Percentiles rank a stretch among this genome's conserved stretches.
Conservation (phyloP, 345 rosid species). For the Mangifera indica region DNA sequence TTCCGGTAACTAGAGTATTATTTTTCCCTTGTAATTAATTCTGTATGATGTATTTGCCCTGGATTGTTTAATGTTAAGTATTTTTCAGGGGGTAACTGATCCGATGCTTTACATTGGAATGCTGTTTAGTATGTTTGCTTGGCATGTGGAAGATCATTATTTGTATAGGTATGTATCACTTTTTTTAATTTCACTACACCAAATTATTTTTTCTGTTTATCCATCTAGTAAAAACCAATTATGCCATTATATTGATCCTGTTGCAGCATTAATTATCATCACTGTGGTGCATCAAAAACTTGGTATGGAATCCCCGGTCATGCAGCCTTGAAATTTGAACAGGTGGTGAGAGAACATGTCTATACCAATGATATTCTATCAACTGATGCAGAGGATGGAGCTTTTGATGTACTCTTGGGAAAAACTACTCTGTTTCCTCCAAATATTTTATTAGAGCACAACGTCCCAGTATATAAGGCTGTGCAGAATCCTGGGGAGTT, state of each 20-base stretch:
- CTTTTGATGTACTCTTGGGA: constrained; percentile 94
- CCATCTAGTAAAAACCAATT: not conserved
- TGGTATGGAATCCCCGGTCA: constrained; percentile 99
- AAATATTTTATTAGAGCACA: constrained; percentile 72
- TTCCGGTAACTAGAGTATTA: constrained; percentile 58
- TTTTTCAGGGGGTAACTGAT: constrained; percentile 95
- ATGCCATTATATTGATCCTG: not conserved
- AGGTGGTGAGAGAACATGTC: constrained; percentile 82
- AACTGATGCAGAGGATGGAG: constrained; percentile 86
- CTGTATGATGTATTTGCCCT: not conserved
- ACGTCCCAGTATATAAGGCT: constrained; percentile 93
- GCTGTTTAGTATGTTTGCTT: constrained; percentile 98
- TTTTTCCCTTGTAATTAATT: not conserved
- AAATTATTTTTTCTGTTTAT: not conserved
- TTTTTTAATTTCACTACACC: not conserved
- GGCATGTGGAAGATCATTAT: constrained; percentile 99
- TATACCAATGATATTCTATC: constrained; percentile 74
- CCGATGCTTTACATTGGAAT: constrained; percentile 99
- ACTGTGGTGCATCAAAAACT: constrained; percentile 98
- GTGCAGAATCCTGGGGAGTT: constrained; percentile 98
- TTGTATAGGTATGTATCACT: constrained; percentile 68
- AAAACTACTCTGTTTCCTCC: constrained; percentile 98
- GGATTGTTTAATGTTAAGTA: constrained; percentile 17
- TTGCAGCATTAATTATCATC: constrained; percentile 95
- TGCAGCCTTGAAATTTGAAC: constrained; percentile 89